Percentiles rank a stretch among this genome's conserved stretches.
phyloP scores from a whole-genome alignment of 1,284 basidiomycete species.

The Blastosporella zonata region DNA sequence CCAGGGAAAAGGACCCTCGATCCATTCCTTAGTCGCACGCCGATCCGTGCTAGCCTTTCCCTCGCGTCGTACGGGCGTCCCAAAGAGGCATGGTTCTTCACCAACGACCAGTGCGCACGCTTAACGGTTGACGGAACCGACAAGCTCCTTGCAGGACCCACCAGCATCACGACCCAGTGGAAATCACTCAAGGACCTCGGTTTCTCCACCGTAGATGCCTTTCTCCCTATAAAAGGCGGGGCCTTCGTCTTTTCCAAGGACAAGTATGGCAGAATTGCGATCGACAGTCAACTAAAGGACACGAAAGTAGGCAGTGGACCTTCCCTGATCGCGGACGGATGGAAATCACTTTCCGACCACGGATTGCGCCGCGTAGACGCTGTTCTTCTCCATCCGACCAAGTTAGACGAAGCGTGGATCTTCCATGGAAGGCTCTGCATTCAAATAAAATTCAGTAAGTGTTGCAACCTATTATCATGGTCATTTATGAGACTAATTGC shows the following conservation, averaged over 20 bases:
- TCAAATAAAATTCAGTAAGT: constrained; percentile 1
- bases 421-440: constrained; percentile 5
- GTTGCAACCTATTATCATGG: neutral
- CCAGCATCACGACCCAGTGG: neutral
- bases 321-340: neutral
- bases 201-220: constrained; percentile 5
- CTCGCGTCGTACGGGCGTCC: neutral
- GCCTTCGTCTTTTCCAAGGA: constrained; percentile 6
- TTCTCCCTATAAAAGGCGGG: constrained; percentile 1
- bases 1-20: neutral
- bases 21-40: constrained; percentile 2
- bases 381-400: neutral
- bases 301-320: constrained; percentile 1
- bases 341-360: neutral
- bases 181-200: constrained; percentile 5
- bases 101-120: neutral
- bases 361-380: constrained; percentile 3
- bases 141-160: constrained; percentile 2
- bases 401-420: constrained; percentile 3
- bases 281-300: constrained; percentile 2
- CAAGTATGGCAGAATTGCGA: constrained; percentile 8
- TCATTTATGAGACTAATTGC: neutral
- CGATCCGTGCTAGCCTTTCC: constrained; percentile 1
- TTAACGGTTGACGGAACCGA: neutral
- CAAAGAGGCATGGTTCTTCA: constrained; percentile 6